phyloP scores from a whole-genome alignment of 768 basidiomycete species.

The Crepidotus variabilis region DNA sequence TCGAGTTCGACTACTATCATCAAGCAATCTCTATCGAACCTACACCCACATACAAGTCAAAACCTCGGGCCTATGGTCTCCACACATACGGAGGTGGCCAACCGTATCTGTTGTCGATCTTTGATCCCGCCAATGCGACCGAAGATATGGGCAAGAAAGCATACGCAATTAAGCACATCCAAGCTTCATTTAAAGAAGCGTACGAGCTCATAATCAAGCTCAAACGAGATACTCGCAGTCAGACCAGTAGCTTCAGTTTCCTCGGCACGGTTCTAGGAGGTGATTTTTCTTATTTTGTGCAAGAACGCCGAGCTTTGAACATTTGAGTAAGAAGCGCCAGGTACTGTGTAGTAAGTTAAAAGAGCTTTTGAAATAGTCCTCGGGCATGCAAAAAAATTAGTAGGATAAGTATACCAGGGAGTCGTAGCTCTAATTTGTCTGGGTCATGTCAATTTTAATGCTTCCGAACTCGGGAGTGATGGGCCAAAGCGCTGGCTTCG shows the following conservation, averaged over 20 bases:
- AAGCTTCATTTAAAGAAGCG: constrained; percentile 17
- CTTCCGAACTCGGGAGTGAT: too few species aligned
- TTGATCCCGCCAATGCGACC: constrained; percentile 17
- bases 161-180: constrained; percentile 23
- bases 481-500: too few species aligned
- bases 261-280: background rate
- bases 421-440: too few species aligned
- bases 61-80: constrained; percentile 3
- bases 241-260: background rate
- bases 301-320: too few species aligned
- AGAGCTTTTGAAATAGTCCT: too few species aligned
- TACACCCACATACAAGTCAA: constrained; percentile 8
- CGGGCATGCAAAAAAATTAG: too few species aligned
- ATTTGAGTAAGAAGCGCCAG: too few species aligned
- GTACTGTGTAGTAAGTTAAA: too few species aligned
- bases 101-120: constrained; percentile 18
- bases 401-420: too few species aligned
- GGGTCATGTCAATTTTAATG: too few species aligned
- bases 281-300: background rate
- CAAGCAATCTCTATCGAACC: constrained; percentile 17
- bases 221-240: background rate
- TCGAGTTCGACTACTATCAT: constrained; percentile 16
- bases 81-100: background rate
- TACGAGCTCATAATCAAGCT: constrained; percentile 1
- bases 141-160: constrained; percentile 22